Conservation (phyloP, 495 filamentous ascomycete genomes). For the Talaromyces nanjingensis region DNA sequence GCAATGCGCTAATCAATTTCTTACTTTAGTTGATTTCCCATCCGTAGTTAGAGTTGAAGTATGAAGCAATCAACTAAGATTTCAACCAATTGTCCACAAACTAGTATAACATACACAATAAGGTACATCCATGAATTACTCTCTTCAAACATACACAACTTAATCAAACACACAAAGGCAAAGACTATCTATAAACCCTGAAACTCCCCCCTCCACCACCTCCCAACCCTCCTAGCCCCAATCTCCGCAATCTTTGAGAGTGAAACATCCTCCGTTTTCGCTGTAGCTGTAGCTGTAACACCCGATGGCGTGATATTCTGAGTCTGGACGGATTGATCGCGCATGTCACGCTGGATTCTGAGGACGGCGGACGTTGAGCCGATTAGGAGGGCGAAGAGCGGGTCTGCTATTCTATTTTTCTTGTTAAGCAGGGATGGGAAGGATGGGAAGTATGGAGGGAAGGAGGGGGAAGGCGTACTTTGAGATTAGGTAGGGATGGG, state of each 20-base stretch:
- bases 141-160: too few species aligned
- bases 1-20: background rate
- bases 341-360: conserved; percentile 73
- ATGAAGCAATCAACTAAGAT: background rate
- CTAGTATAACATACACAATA: too few species aligned
- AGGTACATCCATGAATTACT: too few species aligned
- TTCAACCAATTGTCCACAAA: background rate
- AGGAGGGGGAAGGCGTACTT: conserved; percentile 22
- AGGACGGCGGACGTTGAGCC: conserved; percentile 54
- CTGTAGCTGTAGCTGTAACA: conserved; percentile 11
- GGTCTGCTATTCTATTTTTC: too few species aligned
- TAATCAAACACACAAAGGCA: too few species aligned
- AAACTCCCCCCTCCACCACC: conserved; percentile 38
- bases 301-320: background rate
- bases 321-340: conserved; percentile 39
- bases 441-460: background rate
- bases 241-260: conserved; percentile 22
- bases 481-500: conserved; percentile 31
- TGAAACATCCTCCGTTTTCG: conserved; percentile 17
- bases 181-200: background rate
- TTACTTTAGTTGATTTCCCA: background rate
- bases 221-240: conserved; percentile 27
- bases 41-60: background rate
- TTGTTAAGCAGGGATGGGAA: too few species aligned
- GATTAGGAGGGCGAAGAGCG: conserved; percentile 78